These are phyloP conservation scores for Nitzschia inconspicua DNA, from an alignment of 108 stramenopile genomes.

Conservation along the genomic window DNA sequence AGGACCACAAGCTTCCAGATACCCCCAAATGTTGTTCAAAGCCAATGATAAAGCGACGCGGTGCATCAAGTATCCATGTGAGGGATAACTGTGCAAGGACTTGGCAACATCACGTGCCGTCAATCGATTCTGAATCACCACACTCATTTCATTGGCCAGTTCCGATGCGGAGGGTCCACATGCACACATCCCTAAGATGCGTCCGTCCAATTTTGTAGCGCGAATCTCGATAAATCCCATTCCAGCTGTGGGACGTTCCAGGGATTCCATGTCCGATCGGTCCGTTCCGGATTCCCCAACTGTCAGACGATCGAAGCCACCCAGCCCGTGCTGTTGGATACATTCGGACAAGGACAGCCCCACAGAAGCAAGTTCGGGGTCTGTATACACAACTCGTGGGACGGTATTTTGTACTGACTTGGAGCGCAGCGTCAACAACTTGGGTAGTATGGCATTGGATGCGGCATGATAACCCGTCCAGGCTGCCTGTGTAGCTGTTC, in stretches of 20 bases:
- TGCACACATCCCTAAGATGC: slow-evolving; percentile 30
- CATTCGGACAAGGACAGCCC: slow-evolving; percentile 39
- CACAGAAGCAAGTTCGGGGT: slow-evolving; percentile 48
- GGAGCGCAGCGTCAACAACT: slow-evolving; percentile 3
- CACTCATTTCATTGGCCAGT: slow-evolving; percentile 38
- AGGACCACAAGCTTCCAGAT: slow-evolving; percentile 30
- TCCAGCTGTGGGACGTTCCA: slow-evolving; percentile 12
- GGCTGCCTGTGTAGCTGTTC: slow-evolving; percentile 39
- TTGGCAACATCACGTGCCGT: slow-evolving; percentile 28
- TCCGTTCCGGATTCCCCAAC: slow-evolving; percentile 33
- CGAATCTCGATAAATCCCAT: slow-evolving; percentile 43
- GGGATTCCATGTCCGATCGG: slow-evolving; percentile 40
- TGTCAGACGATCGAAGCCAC: slow-evolving; percentile 26
- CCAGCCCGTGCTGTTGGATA: slow-evolving; percentile 16
- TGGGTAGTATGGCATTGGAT: slow-evolving; percentile 19
- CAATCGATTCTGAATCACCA: slow-evolving; percentile 29
- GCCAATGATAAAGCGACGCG: slow-evolving; percentile 38
- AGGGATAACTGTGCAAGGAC: slow-evolving; percentile 41
- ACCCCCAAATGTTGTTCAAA: slow-evolving; percentile 18
- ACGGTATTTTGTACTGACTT: slow-evolving; percentile 26
- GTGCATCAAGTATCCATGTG: slow-evolving; percentile 50
- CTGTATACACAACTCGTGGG: slow-evolving; percentile 41
- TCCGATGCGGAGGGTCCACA: slow-evolving; percentile 47
- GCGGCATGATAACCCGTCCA: slow-evolving; percentile 52
- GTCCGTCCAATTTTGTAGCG: slow-evolving; percentile 17